Evolutionary conservation across 2,329 filamentous ascomycete species (phyloP).

Genomic region (Nectriaceae sp.): DNA sequence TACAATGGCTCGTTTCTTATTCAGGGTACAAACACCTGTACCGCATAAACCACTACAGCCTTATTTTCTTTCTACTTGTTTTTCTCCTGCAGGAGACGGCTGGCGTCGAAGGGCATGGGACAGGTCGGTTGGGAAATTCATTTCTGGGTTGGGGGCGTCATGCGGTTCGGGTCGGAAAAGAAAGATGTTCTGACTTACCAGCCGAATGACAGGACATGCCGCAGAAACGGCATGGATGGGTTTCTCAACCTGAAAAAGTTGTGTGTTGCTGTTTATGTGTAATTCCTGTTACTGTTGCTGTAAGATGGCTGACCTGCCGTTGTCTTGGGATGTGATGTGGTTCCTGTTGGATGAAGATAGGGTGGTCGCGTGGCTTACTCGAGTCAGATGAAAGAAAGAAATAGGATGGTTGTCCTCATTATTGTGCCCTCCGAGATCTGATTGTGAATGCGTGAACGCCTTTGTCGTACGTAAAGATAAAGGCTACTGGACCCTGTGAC

Average conservation of each 20-base stretch:
- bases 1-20: slow-evolving; percentile 3
- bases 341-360: neutral
- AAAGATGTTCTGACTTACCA: neutral
- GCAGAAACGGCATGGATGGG: neutral
- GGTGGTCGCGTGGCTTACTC: neutral
- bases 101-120: slow-evolving; percentile 12
- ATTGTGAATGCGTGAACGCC: too few relatives aligned
- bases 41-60: slow-evolving; percentile 4
- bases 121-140: neutral
- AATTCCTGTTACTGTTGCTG: neutral
- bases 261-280: neutral
- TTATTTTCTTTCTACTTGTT: slow-evolving; percentile 7
- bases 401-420: neutral
- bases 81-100: slow-evolving; percentile 12
- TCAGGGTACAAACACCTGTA: slow-evolving; percentile 18
- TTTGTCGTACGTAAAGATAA: too few relatives aligned
- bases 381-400: neutral
- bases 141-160: neutral
- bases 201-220: neutral
- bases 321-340: neutral
- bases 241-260: neutral
- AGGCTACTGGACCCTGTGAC: too few relatives aligned
- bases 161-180: neutral
- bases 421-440: too few relatives aligned
- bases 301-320: neutral